Evolutionary conservation across 768 basidiomycete genomes (phyloP).

Genomic region (Phylloporus rhodoxanthus): DNA sequence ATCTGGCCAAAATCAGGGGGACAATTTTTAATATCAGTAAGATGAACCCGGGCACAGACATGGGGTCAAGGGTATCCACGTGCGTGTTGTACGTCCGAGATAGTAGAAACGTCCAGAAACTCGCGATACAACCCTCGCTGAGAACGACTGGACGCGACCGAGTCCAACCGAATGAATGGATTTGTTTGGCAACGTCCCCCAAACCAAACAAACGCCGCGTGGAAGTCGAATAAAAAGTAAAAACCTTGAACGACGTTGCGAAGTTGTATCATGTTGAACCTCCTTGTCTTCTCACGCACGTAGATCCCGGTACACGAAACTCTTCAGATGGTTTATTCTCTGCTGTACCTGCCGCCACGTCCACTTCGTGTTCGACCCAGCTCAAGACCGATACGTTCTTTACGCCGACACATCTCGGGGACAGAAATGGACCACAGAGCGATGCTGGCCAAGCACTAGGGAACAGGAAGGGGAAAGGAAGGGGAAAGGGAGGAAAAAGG

Average conservation of each 20-base stretch:
- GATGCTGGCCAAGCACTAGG: background rate
- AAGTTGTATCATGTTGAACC: background rate
- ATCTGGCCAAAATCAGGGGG: conserved; percentile 12
- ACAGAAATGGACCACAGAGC: background rate
- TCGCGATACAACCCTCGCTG: background rate
- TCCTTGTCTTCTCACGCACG: background rate
- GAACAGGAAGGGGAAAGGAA: background rate
- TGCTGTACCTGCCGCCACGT: background rate
- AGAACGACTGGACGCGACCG: background rate
- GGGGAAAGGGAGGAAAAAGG: background rate
- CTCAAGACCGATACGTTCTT: background rate
- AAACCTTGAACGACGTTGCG: background rate
- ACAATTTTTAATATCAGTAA: background rate
- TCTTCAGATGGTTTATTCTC: background rate
- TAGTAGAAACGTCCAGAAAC: background rate
- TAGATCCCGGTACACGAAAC: background rate
- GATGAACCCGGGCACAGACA: background rate
- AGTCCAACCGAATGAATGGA: background rate
- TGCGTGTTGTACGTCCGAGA: background rate
- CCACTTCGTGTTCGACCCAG: background rate
- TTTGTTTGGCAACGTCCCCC: conserved; percentile 12
- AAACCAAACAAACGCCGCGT: conserved; percentile 17
- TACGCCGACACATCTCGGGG: background rate
- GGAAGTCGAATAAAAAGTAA: background rate
- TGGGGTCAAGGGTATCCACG: conserved; percentile 19